A percentile compares a stretch with the other conserved stretches of the same genome.
These are phyloP conservation scores for Orbilia javanica DNA, from an alignment of 2,329 filamentous ascomycete species.

Conservation along the genomic window DNA sequence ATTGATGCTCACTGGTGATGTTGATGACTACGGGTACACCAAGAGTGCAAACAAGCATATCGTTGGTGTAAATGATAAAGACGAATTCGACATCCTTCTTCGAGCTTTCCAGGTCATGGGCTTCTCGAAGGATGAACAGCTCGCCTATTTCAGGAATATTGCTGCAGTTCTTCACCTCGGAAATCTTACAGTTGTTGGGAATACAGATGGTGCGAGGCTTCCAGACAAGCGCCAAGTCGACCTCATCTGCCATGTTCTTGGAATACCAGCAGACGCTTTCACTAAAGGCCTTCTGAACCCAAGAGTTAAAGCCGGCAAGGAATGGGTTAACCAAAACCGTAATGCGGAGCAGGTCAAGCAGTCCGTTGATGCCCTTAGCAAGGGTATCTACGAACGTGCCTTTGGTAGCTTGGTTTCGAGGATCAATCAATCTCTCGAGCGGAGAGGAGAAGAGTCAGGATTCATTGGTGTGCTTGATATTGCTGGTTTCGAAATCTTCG, in stretches of 20 bases:
- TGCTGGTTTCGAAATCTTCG: constrained; percentile 98
- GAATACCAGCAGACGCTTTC: constrained; percentile 86
- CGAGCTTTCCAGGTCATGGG: constrained; percentile 97
- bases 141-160: constrained; percentile 84
- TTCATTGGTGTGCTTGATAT: constrained; percentile 99
- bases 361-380: constrained; percentile 88
- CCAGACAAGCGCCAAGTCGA: constrained; percentile 80
- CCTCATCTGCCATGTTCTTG: constrained; percentile 84
- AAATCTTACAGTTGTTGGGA: constrained; percentile 80
- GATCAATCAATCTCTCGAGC: constrained; percentile 91
- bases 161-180: constrained; percentile 93
- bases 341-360: constrained; percentile 96
- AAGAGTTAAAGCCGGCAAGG: constrained; percentile 91
- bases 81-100: constrained; percentile 89
- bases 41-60: constrained; percentile 92
- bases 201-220: constrained; percentile 86
- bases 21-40: constrained; percentile 92
- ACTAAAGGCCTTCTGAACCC: constrained; percentile 90
- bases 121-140: constrained; percentile 86
- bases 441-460: constrained; percentile 88
- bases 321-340: constrained; percentile 99
- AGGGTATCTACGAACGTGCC: constrained; percentile 96
- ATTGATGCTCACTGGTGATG: constrained; percentile 79
- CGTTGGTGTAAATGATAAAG: constrained; percentile 85
- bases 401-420: constrained; percentile 92